Base-by-base conservation (phyloP, 495 filamentous ascomycete genomes). In the Polyplosphaeria fusca region DNA sequence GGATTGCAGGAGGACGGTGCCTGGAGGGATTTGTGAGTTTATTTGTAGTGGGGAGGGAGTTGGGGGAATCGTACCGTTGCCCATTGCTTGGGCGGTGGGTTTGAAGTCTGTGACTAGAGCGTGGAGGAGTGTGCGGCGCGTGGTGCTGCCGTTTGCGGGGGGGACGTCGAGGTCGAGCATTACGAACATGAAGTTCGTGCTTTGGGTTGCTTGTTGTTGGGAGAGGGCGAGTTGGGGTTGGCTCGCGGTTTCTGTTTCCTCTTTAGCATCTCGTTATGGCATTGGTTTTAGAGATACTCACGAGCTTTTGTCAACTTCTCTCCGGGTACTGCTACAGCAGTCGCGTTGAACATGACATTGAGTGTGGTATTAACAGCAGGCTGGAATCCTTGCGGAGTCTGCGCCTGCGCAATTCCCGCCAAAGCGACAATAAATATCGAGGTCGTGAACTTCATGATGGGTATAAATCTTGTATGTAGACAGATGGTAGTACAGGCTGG, bases 131-230 rank as follows among this genome's bases (percentile, higher is more conserved):
- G 44, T 49, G 27, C 55, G 60, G 48, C 60, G 54, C 5, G 42
- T 38, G 20, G 48, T 18, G 44, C 38, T 51, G 32, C 35, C 25
- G 12, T 26, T 13, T 43, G 42, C 38, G 7, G 49, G 49, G n/a
- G 54, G 54, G 11, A 64, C 60, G 43, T 64, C 60, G 9, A 64
- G 60, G 28, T 64, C 60, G n/a, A 64, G 5, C 60, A 64, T 64
- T 16, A 64, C 40, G 60, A 64, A 64, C 26, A 64, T 42, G 55
- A 45, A 64, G 32, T 54, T 58, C 16, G 27, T 23, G 14, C 28
- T 12, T 16, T 47, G 19, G 32, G 12, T 22, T 23, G 20, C 22
- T 11, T 25, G n/a, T 4, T 28, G 25, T 9, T 28, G 24, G n/a
- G 32, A 14, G 22, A 64, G 14, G 14, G 41, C 53, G 42, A 64